Conservation (phyloP, 768 basidiomycete species). For the Mrakia frigida region DNA sequence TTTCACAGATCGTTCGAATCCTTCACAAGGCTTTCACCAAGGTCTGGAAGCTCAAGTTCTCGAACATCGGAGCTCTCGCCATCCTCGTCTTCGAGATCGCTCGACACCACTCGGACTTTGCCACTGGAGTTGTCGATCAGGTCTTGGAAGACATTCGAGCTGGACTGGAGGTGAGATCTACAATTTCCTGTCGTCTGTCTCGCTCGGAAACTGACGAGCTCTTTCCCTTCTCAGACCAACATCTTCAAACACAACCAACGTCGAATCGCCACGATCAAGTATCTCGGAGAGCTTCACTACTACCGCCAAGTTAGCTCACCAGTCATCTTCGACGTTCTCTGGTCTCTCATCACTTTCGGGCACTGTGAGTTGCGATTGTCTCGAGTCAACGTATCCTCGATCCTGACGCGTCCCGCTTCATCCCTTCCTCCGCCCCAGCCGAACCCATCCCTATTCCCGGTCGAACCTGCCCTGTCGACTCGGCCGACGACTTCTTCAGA, state of each 20-base stretch:
- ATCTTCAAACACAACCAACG: constrained; percentile 92
- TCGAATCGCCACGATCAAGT: constrained; percentile 84
- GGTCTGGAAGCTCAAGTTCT: constrained; percentile 94
- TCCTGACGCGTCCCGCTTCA: constrained; percentile 32
- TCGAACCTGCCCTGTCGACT: constrained; percentile 68
- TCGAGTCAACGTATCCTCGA: not conserved
- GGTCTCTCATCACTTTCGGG: constrained; percentile 91
- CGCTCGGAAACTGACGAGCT: not conserved
- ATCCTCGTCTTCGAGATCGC: constrained; percentile 94
- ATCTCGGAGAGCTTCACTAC: constrained; percentile 84
- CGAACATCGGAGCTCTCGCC: constrained; percentile 80
- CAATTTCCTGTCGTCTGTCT: not conserved
- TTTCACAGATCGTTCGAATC: constrained; percentile 52
- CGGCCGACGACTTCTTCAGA: constrained; percentile 95
- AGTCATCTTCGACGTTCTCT: constrained; percentile 86
- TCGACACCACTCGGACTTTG: constrained; percentile 84
- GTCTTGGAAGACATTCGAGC: constrained; percentile 85
- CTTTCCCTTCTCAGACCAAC: constrained; percentile 55
- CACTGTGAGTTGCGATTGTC: constrained; percentile 62
- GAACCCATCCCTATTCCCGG: constrained; percentile 83
- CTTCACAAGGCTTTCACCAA: constrained; percentile 92
- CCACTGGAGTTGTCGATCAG: constrained; percentile 83
- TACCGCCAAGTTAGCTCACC: constrained; percentile 83
- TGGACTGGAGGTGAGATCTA: constrained; percentile 61
- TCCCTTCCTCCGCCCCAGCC: constrained; percentile 50